phyloP scores from a whole-genome alignment of 2,329 filamentous ascomycete species.

The Epichloe hybrida region DNA sequence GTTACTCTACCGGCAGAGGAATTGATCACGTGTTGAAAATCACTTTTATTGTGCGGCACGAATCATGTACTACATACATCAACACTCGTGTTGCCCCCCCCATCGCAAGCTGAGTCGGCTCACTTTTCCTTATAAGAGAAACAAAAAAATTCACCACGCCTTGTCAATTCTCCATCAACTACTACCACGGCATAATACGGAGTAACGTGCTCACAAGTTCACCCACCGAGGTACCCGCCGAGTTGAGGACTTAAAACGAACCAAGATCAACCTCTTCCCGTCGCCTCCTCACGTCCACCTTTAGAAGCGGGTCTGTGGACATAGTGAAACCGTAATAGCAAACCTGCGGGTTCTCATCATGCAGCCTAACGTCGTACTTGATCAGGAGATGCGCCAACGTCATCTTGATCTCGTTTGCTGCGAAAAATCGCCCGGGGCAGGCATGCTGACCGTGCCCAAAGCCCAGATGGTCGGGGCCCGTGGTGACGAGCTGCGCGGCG shows the following conservation, averaged over 20 bases:
- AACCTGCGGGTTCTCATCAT: not conserved
- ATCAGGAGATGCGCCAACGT: constrained; percentile 32
- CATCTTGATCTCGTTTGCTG: constrained; percentile 38
- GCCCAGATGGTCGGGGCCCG: constrained; percentile 30
- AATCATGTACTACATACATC: too few species aligned
- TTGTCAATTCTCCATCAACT: too few species aligned
- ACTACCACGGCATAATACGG: too few species aligned
- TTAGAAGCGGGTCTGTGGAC: not conserved
- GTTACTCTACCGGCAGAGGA: too few species aligned
- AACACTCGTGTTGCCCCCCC: too few species aligned
- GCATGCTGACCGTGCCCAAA: constrained; percentile 43
- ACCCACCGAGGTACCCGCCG: too few species aligned
- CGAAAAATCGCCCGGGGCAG: constrained; percentile 41
- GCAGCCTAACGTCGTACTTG: constrained; percentile 29
- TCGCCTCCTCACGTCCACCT: constrained; percentile 1
- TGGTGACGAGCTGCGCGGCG: constrained; percentile 32
- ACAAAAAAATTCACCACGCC: too few species aligned
- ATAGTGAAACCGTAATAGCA: not conserved
- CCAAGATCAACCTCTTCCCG: not conserved
- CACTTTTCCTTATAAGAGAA: too few species aligned
- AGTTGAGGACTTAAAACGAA: not conserved
- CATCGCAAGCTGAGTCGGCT: too few species aligned
- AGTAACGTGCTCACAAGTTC: too few species aligned
- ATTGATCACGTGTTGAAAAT: too few species aligned
- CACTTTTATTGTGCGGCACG: too few species aligned